Base-by-base conservation (phyloP, 768 basidiomycete genomes). In the Imleria badia region DNA sequence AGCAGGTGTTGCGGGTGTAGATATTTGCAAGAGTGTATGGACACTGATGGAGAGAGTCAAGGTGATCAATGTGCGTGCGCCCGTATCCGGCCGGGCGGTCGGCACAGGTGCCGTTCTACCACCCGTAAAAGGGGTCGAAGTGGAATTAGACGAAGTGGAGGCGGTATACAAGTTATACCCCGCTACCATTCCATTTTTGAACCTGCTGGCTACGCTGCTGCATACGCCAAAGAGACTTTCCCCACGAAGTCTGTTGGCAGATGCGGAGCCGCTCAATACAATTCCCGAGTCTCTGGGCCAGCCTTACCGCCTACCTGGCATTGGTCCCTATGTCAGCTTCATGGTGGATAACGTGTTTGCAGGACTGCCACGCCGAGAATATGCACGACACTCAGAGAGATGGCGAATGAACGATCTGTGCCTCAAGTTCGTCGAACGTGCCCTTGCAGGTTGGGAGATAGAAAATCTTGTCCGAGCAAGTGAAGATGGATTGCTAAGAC, bases 91-190 rank as follows among this genome's bases (percentile, higher is more conserved):
- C n/a, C n/a, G n/a, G n/a, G n/a, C n/a, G n/a, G n/a, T n/a, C n/a
- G n/a, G n/a, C n/a, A n/a, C n/a, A n/a, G n/a, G n/a, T n/a, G n/a
- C n/a, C n/a, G n/a, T n/a, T n/a, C n/a, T n/a, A n/a, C n/a, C n/a
- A n/a, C n/a, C n/a, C n/a, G n/a, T n/a, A n/a, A n/a, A n/a, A n/a
- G n/a, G n/a, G n/a, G n/a, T n/a, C n/a, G n/a, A n/a, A n/a, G n/a
- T n/a, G n/a, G n/a, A n/a, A n/a, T n/a, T n/a, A n/a, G 93, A 94
- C 60, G 87, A 93, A 60, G 83, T 94, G 48, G 96, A 98, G 71
- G 76, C 89, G 14, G 77, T 80, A 5, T 83, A 87, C 66, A 81
- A 82, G 68, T 65, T 87, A 51, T 98, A 96, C 69, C 94, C 95
- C 0, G 82, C 91, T 8, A 96, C 95, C 0, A 86, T 91, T 19